Evolutionary conservation across 2,329 filamentous ascomycete genomes (phyloP).

Genomic region (Cladosporium sp.): DNA sequence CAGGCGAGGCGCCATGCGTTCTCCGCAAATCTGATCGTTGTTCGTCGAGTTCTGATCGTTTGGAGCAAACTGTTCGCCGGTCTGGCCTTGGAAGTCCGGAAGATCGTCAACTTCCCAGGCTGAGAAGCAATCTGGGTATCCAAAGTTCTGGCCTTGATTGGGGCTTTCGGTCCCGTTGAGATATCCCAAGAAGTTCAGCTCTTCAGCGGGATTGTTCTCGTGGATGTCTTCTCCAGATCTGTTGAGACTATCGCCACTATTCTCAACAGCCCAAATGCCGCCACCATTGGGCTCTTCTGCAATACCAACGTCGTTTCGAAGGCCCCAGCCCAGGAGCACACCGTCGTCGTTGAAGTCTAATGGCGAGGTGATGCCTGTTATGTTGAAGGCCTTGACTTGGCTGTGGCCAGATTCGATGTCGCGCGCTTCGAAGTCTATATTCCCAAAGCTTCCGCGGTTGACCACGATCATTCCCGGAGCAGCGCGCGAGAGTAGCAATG

Average conservation of each 20-base stretch:
- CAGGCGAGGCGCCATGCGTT: conserved; percentile 44
- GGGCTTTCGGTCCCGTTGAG: conserved; percentile 44
- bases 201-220: conserved; percentile 43
- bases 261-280: conserved; percentile 57
- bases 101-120: conserved; percentile 53
- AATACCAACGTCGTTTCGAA: conserved; percentile 66
- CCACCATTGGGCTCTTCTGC: conserved; percentile 53
- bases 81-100: conserved; percentile 40
- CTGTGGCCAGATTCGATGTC: conserved; percentile 52
- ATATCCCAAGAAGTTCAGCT: conserved; percentile 65
- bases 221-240: conserved; percentile 34
- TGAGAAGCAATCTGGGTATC: conserved; percentile 64
- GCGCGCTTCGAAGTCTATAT: conserved; percentile 53
- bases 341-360: conserved; percentile 49
- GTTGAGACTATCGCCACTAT: conserved; percentile 58
- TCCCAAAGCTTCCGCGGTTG: conserved; percentile 57
- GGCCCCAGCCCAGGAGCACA: conserved; percentile 56
- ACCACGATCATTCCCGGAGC: conserved; percentile 55
- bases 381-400: conserved; percentile 60
- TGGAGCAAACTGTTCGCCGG: conserved; percentile 47
- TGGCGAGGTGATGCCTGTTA: conserved; percentile 29
- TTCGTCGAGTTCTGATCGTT: conserved; percentile 38
- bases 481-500: conserved; percentile 55
- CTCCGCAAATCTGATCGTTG: conserved; percentile 42
- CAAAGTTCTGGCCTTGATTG: conserved; percentile 53